These are phyloP conservation scores for Trifolium subterraneum DNA, from an alignment of 306 rosid genomes.

Conservation along the genomic window DNA sequence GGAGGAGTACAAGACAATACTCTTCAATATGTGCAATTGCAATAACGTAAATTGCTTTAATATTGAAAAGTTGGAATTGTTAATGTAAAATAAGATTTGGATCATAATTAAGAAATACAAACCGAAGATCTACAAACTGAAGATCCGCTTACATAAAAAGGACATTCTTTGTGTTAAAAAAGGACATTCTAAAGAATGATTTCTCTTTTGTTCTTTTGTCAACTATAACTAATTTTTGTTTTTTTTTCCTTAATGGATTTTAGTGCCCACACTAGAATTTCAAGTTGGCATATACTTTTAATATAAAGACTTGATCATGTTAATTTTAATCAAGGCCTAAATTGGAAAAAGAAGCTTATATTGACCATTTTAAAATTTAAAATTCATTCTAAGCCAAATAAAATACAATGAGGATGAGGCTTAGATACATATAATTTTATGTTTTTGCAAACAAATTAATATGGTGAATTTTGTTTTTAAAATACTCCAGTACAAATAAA, in stretches of 20 bases:
- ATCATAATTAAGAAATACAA: background rate
- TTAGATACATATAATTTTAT: background rate
- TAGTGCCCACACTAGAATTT: background rate
- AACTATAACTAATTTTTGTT: background rate
- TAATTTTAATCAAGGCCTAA: background rate
- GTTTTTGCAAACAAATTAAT: background rate
- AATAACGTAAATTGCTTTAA: too few relatives aligned
- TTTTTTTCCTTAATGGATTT: background rate
- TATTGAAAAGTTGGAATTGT: too few relatives aligned
- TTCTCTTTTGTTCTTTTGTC: background rate
- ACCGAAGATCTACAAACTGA: background rate
- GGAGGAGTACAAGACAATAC: too few relatives aligned
- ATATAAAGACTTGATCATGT: background rate
- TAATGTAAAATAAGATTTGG: background rate
- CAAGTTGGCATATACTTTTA: background rate
- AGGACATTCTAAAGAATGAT: background rate
- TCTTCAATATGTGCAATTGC: too few relatives aligned
- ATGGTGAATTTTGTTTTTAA: too few relatives aligned
- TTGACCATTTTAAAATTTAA: background rate
- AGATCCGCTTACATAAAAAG: background rate
- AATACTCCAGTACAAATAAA: too few relatives aligned
- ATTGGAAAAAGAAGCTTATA: conserved; percentile 1
- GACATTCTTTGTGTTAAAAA: background rate
- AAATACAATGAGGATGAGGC: conserved; percentile 15
- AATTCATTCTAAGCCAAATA: background rate